These are phyloP conservation scores for Salix brachista DNA, from an alignment of 345 rosid genomes.

Conservation along the genomic window DNA sequence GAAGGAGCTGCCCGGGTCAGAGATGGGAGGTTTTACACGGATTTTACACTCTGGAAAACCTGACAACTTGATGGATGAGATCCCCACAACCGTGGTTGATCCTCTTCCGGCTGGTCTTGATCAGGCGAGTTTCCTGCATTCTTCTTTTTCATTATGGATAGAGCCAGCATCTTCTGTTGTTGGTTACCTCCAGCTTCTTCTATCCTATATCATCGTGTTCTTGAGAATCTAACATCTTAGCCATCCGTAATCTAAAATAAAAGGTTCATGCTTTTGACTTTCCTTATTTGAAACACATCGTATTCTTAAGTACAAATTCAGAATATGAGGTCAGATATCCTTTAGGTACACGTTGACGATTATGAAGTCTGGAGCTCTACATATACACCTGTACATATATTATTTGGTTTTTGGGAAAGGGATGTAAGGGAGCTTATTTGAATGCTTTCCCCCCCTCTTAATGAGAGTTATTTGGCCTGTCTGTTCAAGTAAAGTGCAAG, in stretches of 20 bases:
- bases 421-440: neutral
- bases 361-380: neutral
- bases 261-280: neutral
- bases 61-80: constrained; percentile 90
- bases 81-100: constrained; percentile 81
- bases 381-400: neutral
- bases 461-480: neutral
- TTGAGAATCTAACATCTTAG: neutral
- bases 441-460: neutral
- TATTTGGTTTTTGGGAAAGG: neutral
- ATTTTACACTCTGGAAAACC: constrained; percentile 84
- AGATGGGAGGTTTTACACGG: constrained; percentile 91
- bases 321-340: neutral
- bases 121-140: constrained; percentile 40
- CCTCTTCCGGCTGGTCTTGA: constrained; percentile 91
- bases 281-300: neutral
- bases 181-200: neutral
- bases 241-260: neutral
- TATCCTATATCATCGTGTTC: neutral
- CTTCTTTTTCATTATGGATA: neutral
- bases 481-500: neutral
- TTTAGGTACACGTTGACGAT: neutral
- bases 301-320: neutral
- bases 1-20: constrained; percentile 72
- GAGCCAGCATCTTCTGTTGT: neutral